Evolutionary conservation across 352 stramenopile genomes (phyloP), one percentile per base, ranked within the genome.

Genomic region (Phytophthora melonis): DNA sequence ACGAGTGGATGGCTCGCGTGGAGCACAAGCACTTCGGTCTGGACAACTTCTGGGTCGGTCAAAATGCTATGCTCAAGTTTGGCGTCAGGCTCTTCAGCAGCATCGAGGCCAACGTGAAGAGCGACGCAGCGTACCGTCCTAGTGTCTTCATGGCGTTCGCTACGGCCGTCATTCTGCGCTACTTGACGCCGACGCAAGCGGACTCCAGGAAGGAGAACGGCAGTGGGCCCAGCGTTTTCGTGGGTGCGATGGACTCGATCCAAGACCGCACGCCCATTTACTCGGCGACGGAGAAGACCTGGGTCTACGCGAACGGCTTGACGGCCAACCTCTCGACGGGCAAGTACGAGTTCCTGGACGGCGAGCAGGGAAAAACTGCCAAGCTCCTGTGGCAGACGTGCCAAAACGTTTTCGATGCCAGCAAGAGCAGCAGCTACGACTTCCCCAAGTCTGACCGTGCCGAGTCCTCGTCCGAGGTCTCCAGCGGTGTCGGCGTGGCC

Each of bases 11-110:
- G 63, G 53, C 47, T 43, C 86, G 96, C 18, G 59, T 99, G 45
- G 57, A 86, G n/a, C 91, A 98, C 34, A n/a, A 34, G 7, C 65
- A 77, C 59, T 98, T 98, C 77, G 93, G 96, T 13, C 71, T 99
- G 19, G 92, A 93, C 56, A 97, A 91, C 39, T 98, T 98, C 79
- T 98, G 97, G 79, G 93, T 98, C 50, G 84, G 79, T 6, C 94
- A 98, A 82, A 98, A 98, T 78, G 90, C 90, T 3, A 73, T 88
- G 63, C 58, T 88, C 50, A 86, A 83, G 68, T 83, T 78, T 25
- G n/a, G 63, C 30, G 79, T 87, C 3, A 71, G 85, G 2, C 62
- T 92, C 1, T 74, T 91, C 19, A 73, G 55, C 53, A 75, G 58
- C 9, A 68, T 87, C 27, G 39, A 77, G 13, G 10, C 41, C 41